Percentiles rank a stretch among this genome's conserved stretches.
phyloP scores from a whole-genome alignment of 768 basidiomycete species.

The Termitomyces sp. region DNA sequence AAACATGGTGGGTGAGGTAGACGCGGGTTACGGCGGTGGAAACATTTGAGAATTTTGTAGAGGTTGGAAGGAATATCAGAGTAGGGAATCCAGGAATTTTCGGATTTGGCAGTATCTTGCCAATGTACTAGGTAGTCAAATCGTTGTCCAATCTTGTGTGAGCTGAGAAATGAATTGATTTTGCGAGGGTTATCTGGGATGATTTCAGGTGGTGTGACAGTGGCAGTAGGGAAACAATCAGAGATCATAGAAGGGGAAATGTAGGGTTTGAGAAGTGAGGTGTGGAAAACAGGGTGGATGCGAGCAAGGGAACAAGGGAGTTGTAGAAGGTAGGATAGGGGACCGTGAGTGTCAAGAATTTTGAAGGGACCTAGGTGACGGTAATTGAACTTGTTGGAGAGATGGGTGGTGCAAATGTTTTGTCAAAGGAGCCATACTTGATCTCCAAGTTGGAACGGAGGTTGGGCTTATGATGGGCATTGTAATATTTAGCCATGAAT shows the following conservation, averaged over 20 bases:
- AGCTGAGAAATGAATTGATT: background rate
- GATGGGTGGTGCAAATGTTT: background rate
- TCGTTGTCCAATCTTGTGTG: background rate
- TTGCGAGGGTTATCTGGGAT: background rate
- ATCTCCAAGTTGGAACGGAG: background rate
- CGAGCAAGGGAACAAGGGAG: background rate
- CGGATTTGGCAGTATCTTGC: constrained; percentile 1
- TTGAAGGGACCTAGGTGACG: constrained; percentile 1
- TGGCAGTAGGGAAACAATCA: background rate
- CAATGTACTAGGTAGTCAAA: constrained; percentile 9
- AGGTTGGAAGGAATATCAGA: constrained; percentile 3
- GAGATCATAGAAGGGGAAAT: background rate
- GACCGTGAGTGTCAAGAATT: background rate
- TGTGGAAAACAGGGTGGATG: constrained; percentile 6
- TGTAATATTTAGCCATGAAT: constrained; percentile 26
- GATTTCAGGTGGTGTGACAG: too few relatives aligned
- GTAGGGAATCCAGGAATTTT: constrained; percentile 12
- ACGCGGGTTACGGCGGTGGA: constrained; percentile 1
- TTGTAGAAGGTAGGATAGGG: too few relatives aligned
- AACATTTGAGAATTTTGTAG: constrained; percentile 1
- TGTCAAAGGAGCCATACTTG: background rate
- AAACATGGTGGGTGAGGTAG: background rate
- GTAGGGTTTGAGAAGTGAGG: constrained; percentile 6
- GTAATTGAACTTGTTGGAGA: constrained; percentile 4
- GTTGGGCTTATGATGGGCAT: constrained; percentile 32